Percentiles rank a stretch among this genome's conserved stretches.
Conservation (phyloP, 306 rosid genomes). For the Parietaria judaica region DNA sequence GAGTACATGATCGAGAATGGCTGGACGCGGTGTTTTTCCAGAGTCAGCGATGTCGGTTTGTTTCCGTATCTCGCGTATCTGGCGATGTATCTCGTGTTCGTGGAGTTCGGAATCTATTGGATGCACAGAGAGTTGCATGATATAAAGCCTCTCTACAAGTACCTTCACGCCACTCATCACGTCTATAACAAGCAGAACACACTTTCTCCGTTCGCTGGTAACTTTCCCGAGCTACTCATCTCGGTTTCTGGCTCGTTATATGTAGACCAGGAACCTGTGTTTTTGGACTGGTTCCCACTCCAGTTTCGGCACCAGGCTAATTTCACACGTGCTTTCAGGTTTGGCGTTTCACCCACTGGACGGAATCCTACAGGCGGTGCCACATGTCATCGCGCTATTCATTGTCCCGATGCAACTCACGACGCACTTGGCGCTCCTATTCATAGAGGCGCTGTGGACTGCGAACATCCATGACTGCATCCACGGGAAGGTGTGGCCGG, state of each 20-base stretch:
- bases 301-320: too few species aligned
- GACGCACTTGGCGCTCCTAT: constrained; percentile 51
- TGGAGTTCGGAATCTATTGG: constrained; percentile 94
- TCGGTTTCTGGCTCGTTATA: neutral
- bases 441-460: constrained; percentile 78
- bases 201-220: constrained; percentile 96
- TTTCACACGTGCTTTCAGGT: constrained; percentile 56
- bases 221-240: constrained; percentile 27
- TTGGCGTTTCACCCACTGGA: constrained; percentile 94
- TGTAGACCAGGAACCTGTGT: too few species aligned
- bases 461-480: constrained; percentile 89
- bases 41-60: constrained; percentile 55
- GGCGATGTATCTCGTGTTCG: constrained; percentile 47
- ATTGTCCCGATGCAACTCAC: constrained; percentile 69
- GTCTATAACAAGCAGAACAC: constrained; percentile 86
- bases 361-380: constrained; percentile 88
- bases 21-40: constrained; percentile 67
- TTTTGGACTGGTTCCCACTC: too few species aligned
- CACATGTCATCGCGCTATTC: constrained; percentile 54
- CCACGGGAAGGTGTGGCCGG: constrained; percentile 73
- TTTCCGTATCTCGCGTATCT: constrained; percentile 40
- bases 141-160: constrained; percentile 83
- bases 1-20: constrained; percentile 78
- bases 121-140: constrained; percentile 88
- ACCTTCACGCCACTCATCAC: constrained; percentile 90